A percentile compares a stretch with the other conserved stretches of the same genome.
Conservation (phyloP, 202 grass and related monocot genomes). For the Zizania palustris region DNA sequence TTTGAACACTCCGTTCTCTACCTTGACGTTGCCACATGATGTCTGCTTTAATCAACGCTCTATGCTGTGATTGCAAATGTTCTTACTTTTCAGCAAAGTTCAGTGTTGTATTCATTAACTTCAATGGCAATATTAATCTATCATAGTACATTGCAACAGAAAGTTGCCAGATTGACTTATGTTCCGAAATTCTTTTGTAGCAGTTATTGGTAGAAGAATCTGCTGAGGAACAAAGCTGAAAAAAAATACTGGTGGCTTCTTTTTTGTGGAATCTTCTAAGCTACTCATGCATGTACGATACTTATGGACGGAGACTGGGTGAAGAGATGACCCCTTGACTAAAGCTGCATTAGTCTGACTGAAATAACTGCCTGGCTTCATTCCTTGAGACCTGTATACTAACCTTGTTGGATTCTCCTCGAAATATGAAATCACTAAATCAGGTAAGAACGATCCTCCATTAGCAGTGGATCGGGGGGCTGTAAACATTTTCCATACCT, state of each 20-base stretch:
- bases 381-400: conserved; percentile 22
- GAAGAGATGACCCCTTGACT: conserved; percentile 18
- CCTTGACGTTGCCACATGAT: background rate
- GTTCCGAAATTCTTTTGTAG: conserved; percentile 41
- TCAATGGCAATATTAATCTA: conserved; percentile 15
- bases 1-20: background rate
- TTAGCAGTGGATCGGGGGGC: conserved; percentile 24
- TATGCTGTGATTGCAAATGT: conserved; percentile 9
- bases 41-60: conserved; percentile 2
- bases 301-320: conserved; percentile 3
- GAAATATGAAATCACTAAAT: conserved; percentile 23
- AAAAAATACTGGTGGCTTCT: conserved; percentile 25
- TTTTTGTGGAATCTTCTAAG: conserved; percentile 26
- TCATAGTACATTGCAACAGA: background rate
- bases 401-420: conserved; percentile 32
- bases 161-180: conserved; percentile 28
- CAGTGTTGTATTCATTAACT: conserved; percentile 8
- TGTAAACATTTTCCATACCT: conserved; percentile 23
- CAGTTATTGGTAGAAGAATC: conserved; percentile 42
- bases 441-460: conserved; percentile 31
- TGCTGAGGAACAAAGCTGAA: conserved; percentile 23
- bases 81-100: background rate
- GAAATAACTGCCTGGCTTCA: conserved; percentile 26
- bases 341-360: conserved; percentile 18
- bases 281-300: conserved; percentile 17